These are phyloP conservation scores for Cytospora piceae DNA, from an alignment of 2,329 filamentous ascomycete species.

Conservation along the genomic window DNA sequence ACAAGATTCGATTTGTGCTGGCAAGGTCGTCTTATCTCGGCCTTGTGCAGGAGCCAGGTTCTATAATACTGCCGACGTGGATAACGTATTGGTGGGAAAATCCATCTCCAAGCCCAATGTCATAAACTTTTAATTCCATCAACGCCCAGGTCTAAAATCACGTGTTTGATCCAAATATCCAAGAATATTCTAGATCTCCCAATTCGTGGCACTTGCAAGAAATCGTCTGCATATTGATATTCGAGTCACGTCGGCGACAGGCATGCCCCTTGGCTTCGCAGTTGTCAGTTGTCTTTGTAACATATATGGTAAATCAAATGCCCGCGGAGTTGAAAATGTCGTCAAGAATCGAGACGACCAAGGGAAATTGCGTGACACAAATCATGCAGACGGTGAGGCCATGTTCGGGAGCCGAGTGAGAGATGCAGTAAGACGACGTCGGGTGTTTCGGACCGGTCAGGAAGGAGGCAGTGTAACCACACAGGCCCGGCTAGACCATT, in stretches of 20 bases:
- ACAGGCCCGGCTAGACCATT: conserved; percentile 6
- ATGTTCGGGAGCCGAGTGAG: neutral
- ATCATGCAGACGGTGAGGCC: neutral
- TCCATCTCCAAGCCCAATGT: neutral
- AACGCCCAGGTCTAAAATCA: conserved; percentile 20
- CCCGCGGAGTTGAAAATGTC: neutral
- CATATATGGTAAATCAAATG: neutral
- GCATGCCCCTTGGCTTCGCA: neutral
- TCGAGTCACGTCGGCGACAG: neutral
- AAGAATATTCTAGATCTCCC: neutral
- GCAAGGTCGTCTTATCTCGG: conserved; percentile 1
- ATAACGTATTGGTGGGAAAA: conserved; percentile 6
- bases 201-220: neutral
- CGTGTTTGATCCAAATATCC: conserved; percentile 3
- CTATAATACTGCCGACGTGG: neutral
- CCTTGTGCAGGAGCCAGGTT: neutral
- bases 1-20: neutral
- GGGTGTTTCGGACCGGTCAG: conserved; percentile 8
- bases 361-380: neutral
- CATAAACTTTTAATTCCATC: conserved; percentile 18
- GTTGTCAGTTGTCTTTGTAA: neutral
- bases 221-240: neutral
- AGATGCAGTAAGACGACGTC: neutral
- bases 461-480: conserved; percentile 2
- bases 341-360: neutral